Evolutionary conservation across 2,329 filamentous ascomycete genomes (phyloP).

Genomic region (Pseudogymnoascus sp.): DNA sequence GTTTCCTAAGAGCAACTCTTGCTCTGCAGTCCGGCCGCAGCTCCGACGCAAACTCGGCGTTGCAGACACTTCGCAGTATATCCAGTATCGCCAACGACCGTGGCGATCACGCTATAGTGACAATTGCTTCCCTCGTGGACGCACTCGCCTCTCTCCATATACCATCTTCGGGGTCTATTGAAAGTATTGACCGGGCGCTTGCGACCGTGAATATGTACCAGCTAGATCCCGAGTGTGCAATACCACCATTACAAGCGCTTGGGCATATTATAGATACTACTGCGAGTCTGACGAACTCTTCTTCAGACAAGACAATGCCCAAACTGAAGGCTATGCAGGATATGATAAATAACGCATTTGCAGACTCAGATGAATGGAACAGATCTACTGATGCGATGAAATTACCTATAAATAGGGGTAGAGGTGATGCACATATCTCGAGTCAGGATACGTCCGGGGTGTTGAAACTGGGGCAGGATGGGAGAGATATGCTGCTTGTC

Average conservation of each 20-base stretch:
- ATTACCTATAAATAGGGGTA: conserved; percentile 48
- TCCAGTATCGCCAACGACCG: conserved; percentile 49
- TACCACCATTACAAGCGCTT: conserved; percentile 60
- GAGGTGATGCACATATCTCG: conserved; percentile 41
- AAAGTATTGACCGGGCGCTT: conserved; percentile 63
- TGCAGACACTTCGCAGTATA: conserved; percentile 63
- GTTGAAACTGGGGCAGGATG: conserved; percentile 39
- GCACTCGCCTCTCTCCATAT: conserved; percentile 60
- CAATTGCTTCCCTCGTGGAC: conserved; percentile 59
- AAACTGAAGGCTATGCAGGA: conserved; percentile 57
- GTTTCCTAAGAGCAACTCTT: conserved; percentile 63
- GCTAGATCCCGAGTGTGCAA: conserved; percentile 51
- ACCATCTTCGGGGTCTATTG: conserved; percentile 55
- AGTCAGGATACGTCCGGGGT: conserved; percentile 50
- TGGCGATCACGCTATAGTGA: conserved; percentile 55
- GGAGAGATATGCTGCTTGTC: conserved; percentile 49
- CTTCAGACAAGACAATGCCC: conserved; percentile 44
- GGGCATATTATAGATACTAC: conserved; percentile 61
- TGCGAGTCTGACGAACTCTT: conserved; percentile 58
- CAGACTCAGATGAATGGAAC: conserved; percentile 22
- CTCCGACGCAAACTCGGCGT: conserved; percentile 52
- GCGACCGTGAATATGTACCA: conserved; percentile 68
- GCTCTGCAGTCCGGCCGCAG: conserved; percentile 53
- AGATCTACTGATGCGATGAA: conserved; percentile 38
- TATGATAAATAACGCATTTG: conserved; percentile 49